Percentiles rank a stretch among this genome's conserved stretches.
These are phyloP conservation scores for Pleurotus pulmonarius DNA, from an alignment of 768 basidiomycete species.

Conservation along the genomic window DNA sequence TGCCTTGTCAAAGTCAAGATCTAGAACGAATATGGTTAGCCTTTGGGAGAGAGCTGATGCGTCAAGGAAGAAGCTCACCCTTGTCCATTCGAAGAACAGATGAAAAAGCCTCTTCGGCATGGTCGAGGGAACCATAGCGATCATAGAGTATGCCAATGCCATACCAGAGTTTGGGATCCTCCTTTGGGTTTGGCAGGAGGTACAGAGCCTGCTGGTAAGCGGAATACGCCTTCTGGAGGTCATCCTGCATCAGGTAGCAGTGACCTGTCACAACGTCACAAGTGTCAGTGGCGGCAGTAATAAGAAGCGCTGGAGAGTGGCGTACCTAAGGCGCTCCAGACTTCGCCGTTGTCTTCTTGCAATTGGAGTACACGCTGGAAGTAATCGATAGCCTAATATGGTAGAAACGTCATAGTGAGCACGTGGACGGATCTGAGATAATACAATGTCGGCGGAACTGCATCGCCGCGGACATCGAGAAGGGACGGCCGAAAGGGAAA, in stretches of 20 bases:
- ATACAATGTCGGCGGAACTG: not conserved
- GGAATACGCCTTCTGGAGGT: conserved; percentile 96
- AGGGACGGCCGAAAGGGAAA: conserved; percentile 1
- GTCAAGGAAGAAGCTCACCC: conserved; percentile 49
- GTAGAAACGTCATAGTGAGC: conserved; percentile 33
- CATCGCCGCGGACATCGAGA: conserved; percentile 4
- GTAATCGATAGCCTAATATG: conserved; percentile 85
- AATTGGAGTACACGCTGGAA: conserved; percentile 90
- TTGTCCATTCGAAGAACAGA: conserved; percentile 97
- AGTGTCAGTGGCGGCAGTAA: conserved; percentile 14
- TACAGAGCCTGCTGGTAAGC: conserved; percentile 99
- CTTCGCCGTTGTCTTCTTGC: conserved; percentile 96
- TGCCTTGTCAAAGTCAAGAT: conserved; percentile 92
- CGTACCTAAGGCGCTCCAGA: conserved; percentile 92
- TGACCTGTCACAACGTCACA: conserved; percentile 53
- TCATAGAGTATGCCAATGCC: conserved; percentile 99
- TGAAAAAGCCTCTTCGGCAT: conserved; percentile 97
- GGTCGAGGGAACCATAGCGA: conserved; percentile 96
- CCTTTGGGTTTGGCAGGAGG: conserved; percentile 92
- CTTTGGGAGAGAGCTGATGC: conserved; percentile 1
- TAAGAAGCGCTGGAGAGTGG: conserved; percentile 12
- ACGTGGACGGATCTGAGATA: conserved; percentile 24
- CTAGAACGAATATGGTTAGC: conserved; percentile 27
- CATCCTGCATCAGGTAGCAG: conserved; percentile 99
- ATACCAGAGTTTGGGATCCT: conserved; percentile 99